A percentile compares a stretch with the other conserved stretches of the same genome.
Evolutionary conservation across 352 stramenopile species (phyloP).

Genomic region (Lagenidium sp.): DNA sequence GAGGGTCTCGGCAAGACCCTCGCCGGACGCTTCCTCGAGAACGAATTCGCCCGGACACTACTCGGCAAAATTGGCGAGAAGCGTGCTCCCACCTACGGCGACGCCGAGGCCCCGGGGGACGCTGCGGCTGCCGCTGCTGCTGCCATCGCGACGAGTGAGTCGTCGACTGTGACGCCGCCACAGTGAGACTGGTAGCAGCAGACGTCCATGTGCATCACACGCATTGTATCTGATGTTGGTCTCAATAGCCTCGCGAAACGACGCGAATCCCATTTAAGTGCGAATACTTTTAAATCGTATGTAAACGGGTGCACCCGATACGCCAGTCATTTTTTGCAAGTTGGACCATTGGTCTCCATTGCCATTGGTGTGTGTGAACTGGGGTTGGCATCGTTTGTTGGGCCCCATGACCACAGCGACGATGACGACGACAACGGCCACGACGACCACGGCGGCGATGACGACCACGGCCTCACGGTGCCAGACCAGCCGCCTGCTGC

Average conservation of each 20-base stretch:
- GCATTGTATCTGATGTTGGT: no score
- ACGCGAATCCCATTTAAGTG: no score
- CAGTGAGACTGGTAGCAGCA: no score
- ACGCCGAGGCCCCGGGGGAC: constrained; percentile 59
- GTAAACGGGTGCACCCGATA: no score
- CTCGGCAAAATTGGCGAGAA: constrained; percentile 61
- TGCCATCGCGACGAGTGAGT: constrained; percentile 13
- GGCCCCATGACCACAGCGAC: constrained; percentile 11
- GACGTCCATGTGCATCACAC: no score
- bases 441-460: background rate
- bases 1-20: constrained; percentile 58
- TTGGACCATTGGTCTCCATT: no score
- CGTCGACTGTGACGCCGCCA: no score
- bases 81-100: constrained; percentile 68
- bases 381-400: no score
- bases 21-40: constrained; percentile 47
- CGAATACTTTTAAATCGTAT: no score
- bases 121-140: constrained; percentile 46
- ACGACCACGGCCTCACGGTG: constrained; percentile 30
- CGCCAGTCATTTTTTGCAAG: no score
- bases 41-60: constrained; percentile 34
- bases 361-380: no score
- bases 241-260: no score
- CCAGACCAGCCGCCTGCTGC: constrained; percentile 68
- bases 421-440: background rate